These are phyloP conservation scores for Termitomyces sp. DNA, from an alignment of 768 basidiomycete genomes.

Conservation along the genomic window DNA sequence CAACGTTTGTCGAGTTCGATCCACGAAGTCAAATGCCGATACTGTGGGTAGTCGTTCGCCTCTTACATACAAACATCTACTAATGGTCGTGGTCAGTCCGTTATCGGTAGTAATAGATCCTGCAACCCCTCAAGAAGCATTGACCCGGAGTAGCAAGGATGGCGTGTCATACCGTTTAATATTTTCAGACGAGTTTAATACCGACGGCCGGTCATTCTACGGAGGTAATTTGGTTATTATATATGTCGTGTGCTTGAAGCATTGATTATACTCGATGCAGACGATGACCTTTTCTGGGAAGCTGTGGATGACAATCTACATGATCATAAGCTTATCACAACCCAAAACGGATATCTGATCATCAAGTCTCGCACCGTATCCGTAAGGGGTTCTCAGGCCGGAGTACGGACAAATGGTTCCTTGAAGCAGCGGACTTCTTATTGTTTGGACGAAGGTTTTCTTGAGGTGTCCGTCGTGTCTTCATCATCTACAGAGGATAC, in stretches of 20 bases:
- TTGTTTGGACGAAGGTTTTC: conserved; percentile 20
- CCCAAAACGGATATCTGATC: conserved; percentile 10
- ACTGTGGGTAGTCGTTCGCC: conserved; percentile 3
- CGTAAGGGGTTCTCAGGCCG: neutral
- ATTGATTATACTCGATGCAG: conserved; percentile 4
- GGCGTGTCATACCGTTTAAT: conserved; percentile 49
- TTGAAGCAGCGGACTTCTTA: conserved; percentile 12
- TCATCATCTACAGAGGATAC: neutral
- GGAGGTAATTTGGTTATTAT: neutral
- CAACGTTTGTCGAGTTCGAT: conserved; percentile 32
- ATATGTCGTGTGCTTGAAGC: neutral
- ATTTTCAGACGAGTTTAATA: conserved; percentile 66
- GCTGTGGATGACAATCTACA: neutral
- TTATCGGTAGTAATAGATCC: conserved; percentile 11
- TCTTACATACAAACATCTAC: neutral
- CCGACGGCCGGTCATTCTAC: conserved; percentile 35
- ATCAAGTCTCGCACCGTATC: neutral
- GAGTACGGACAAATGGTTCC: neutral
- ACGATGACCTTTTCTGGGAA: conserved; percentile 16
- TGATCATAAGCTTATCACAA: conserved; percentile 6
- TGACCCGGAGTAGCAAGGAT: conserved; percentile 38
- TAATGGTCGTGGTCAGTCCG: neutral
- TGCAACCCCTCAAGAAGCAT: conserved; percentile 15
- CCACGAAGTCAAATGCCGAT: conserved; percentile 34
- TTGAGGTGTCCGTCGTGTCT: conserved; percentile 16